Conservation (phyloP, 164 flowering plant species). For the Nelumbo lutea region DNA sequence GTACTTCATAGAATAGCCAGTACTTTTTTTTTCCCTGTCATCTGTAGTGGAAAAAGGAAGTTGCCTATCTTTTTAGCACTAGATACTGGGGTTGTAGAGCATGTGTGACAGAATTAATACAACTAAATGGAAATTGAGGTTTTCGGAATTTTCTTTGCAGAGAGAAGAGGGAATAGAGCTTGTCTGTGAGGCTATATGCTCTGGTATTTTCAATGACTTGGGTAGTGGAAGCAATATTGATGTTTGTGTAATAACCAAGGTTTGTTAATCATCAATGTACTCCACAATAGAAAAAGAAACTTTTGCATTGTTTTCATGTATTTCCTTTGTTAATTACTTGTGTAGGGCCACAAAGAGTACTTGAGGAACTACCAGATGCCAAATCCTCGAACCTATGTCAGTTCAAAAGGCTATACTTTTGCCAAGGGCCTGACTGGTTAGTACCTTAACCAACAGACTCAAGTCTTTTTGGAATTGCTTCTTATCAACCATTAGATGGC, state of each 20-base stretch:
- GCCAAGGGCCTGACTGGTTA: conserved; percentile 68
- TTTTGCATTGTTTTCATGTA: not conserved
- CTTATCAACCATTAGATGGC: not conserved
- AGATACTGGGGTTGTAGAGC: not conserved
- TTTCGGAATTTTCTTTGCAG: conserved; percentile 32
- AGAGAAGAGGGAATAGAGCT: conserved; percentile 84
- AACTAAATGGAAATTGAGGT: not conserved
- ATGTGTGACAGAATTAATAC: not conserved
- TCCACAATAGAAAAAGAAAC: not conserved
- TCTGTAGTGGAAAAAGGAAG: not conserved
- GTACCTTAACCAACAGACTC: conserved; percentile 10
- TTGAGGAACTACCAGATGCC: conserved; percentile 69
- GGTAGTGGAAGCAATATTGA: conserved; percentile 99
- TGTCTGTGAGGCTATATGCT: conserved; percentile 76
- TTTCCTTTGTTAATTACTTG: conserved; percentile 7
- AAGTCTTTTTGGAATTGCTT: not conserved
- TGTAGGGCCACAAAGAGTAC: conserved; percentile 72
- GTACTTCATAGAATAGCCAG: not conserved
- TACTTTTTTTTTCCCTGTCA: not conserved
- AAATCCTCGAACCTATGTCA: conserved; percentile 76
- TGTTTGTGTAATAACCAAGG: conserved; percentile 95
- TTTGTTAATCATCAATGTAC: conserved; percentile 18
- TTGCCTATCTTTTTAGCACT: not conserved
- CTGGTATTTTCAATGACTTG: conserved; percentile 94
- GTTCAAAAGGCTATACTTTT: conserved; percentile 57